Evolutionary conservation across 352 stramenopile genomes (phyloP), one percentile per base, ranked within the genome.

Genomic region (Peronospora tabacina): DNA sequence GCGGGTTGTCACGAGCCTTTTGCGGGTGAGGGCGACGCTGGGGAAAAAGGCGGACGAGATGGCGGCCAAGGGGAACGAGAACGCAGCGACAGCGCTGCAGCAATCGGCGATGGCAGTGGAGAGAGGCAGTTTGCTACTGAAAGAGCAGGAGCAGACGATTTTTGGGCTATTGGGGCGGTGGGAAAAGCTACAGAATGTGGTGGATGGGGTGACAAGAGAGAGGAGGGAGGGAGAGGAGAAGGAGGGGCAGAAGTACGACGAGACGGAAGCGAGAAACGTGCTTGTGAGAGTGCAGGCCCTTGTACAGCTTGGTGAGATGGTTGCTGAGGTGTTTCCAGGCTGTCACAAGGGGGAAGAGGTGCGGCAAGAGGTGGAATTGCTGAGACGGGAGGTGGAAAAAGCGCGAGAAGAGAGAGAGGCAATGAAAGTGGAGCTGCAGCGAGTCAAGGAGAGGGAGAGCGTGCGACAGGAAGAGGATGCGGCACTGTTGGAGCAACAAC

Each of bases 21-120:
- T 46, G 17, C 45, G 53, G 28, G 79, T 90, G 17, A 69, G 79
- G 46, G 47, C 50, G 28, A 78, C 87, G 67, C 52, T 90, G 41
- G 53, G 40, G 22, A 85, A 85, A 49, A 90, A 90, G 60, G 72
- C 75, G 55, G 70, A 82, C n/a, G 79, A 90, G 49, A 87, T 90
- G 75, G 67, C 66, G 49, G 33, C 40, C 12, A 90, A 87, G 48
- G 70, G 74, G 20, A 90, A 87, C 49, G 70, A 78, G 16, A 54
- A 47, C 13, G 79, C 79, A 11, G 66, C 68, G 16, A 47, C 63
- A 12, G 66, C 74, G 51, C 70, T 90, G 35, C 56, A 68, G 42
- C 74, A 87, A 44, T 75, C 75, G 15, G 70, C 79, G 7, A 38
- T 30, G 15, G 54, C 66, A 0, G 75, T 87, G 26, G 63, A 63